Conservation (phyloP, 2,329 filamentous ascomycete species). For the Ceratocystis huliohia region DNA sequence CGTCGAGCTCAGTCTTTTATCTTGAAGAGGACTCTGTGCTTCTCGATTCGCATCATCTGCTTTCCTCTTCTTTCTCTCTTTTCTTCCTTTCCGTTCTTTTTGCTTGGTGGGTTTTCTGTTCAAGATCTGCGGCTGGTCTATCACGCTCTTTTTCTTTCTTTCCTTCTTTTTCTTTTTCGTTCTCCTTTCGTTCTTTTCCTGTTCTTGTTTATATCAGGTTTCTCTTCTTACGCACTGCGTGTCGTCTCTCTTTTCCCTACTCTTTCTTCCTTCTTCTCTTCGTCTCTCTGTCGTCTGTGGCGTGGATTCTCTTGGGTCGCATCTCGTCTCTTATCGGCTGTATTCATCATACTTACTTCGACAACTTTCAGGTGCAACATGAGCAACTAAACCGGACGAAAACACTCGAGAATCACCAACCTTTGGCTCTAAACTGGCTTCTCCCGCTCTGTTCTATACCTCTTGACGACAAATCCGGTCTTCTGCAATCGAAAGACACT, state of each 20-base stretch:
- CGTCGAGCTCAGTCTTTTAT: neutral
- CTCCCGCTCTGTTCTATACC: neutral
- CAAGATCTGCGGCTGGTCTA: neutral
- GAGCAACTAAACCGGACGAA: neutral
- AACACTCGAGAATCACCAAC: neutral
- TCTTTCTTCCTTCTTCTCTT: neutral
- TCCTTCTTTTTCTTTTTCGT: constrained; percentile 2
- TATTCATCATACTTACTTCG: neutral
- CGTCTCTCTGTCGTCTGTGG: neutral
- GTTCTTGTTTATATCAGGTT: neutral
- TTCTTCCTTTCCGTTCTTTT: neutral
- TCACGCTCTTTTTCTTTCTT: neutral
- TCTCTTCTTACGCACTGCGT: constrained; percentile 2
- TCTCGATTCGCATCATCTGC: neutral
- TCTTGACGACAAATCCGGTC: neutral
- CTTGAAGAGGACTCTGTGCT: neutral
- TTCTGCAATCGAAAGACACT: neutral
- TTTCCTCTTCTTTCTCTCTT: neutral
- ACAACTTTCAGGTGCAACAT: constrained; percentile 2
- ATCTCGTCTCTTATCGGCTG: constrained; percentile 1
- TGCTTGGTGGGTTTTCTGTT: neutral
- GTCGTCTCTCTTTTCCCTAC: neutral
- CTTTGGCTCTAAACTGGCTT: neutral
- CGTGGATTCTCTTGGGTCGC: neutral
- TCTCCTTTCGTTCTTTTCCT: neutral